A percentile compares a stretch with the other conserved stretches of the same genome.
phyloP scores from a whole-genome alignment of 164 flowering plant species.

The Santalum album region DNA sequence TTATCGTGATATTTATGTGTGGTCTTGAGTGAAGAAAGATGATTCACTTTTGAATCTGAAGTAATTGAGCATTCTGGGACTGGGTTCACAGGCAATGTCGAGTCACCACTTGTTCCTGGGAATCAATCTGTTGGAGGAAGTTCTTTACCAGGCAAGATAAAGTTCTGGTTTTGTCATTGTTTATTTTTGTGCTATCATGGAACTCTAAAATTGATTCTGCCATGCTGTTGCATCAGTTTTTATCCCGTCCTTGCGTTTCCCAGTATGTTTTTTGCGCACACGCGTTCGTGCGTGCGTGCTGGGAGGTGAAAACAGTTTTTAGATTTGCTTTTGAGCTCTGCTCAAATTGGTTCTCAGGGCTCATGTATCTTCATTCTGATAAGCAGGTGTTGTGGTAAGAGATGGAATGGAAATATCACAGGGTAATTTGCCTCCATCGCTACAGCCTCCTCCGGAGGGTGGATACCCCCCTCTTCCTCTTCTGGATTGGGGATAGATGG shows the following conservation, averaged over 20 bases:
- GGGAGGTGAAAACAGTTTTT: no score
- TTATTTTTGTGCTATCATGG: no score
- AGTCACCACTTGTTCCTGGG: conserved; percentile 17
- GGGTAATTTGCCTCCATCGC: conserved; percentile 82
- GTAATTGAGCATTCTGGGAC: conserved; percentile 8
- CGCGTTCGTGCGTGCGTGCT: no score
- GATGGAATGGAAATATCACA: conserved; percentile 40
- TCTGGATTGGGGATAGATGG: conserved; percentile 79
- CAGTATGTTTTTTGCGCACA: no score
- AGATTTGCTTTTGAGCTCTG: background rate
- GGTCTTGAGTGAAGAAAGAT: background rate
- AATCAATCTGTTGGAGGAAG: conserved; percentile 26
- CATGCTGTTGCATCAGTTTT: no score
- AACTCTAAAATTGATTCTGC: no score
- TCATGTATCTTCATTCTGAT: conserved; percentile 3
- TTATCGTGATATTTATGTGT: background rate
- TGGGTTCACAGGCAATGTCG: conserved; percentile 10
- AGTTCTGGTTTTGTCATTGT: background rate
- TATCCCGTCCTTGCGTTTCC: no score
- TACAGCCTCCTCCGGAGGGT: conserved; percentile 84
- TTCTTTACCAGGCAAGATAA: conserved; percentile 32
- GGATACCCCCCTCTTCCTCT: conserved; percentile 76
- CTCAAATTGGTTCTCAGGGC: background rate
- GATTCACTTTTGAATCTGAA: conserved; percentile 1
- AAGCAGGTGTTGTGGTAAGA: conserved; percentile 34